Evolutionary conservation across 768 basidiomycete species (phyloP).

Genomic region (Russula dissimulans): DNA sequence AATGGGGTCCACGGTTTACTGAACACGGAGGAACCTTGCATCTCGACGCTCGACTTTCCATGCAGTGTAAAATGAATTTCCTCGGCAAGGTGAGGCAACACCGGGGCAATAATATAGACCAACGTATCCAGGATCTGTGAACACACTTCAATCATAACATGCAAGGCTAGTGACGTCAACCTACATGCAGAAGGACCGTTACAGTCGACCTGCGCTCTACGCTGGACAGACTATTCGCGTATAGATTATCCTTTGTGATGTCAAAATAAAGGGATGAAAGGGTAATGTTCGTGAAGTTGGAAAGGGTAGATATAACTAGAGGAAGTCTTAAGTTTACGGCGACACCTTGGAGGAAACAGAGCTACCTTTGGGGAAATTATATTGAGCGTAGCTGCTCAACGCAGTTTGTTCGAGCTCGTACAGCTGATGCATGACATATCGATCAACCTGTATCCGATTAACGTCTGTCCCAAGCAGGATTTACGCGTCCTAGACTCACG

Average conservation of each 20-base stretch:
- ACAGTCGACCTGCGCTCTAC: constrained; percentile 54
- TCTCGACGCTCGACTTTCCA: constrained; percentile 10
- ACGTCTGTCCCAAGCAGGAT: constrained; percentile 1
- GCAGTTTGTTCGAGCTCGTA: constrained; percentile 61
- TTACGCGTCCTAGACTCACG: constrained; percentile 34
- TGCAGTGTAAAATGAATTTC: constrained; percentile 52
- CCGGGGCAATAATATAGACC: constrained; percentile 67
- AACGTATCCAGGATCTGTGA: constrained; percentile 56
- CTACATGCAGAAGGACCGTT: constrained; percentile 63
- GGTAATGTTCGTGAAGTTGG: constrained; percentile 72
- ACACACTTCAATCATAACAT: background rate
- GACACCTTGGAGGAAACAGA: background rate
- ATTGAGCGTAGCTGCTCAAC: constrained; percentile 57
- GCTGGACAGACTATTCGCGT: constrained; percentile 51
- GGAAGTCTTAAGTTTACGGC: constrained; percentile 1
- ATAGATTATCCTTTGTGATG: constrained; percentile 82
- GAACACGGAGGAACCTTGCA: constrained; percentile 54
- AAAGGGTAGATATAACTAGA: constrained; percentile 61
- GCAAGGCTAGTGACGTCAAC: constrained; percentile 27
- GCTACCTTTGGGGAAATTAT: constrained; percentile 77
- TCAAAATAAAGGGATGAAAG: constrained; percentile 91
- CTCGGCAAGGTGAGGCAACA: constrained; percentile 85
- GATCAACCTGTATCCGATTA: constrained; percentile 51
- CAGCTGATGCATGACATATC: constrained; percentile 81
- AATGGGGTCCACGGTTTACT: constrained; percentile 55